Base-by-base conservation (phyloP, 2,329 filamentous ascomycete species). In the Diaporthe australafricana region DNA sequence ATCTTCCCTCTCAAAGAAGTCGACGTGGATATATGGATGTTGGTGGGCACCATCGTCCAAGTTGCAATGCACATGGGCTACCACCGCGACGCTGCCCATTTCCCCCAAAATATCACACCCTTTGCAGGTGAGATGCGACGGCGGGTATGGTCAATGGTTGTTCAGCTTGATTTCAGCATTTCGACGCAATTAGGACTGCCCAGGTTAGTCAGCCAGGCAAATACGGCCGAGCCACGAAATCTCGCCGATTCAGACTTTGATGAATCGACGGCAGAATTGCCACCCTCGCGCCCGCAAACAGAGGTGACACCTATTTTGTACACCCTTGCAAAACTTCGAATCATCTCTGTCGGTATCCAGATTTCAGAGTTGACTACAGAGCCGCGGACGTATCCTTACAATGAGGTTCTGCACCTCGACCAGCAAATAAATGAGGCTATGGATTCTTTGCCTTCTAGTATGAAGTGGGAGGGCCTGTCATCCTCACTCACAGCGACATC, bases 61-160 rank as follows among this genome's bases (percentile, higher is more conserved):
- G 63, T 84, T 0, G 79, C 79, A 40, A 76, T 84, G 72, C 80
- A 79, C 6, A 83, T 83, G 81, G 83, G 82, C 0, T 84, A 84
- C 68, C 84, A 87, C 70, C 78, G 84, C 32, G 85, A 87, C 71
- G 78, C 83, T 1, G 77, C 75, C 20, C 79, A 84, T 69, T 86
- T 84, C 70, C 77, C 81, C 0, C 5, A 62, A 25, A 78, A 77
- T n/a, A 80, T 87, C 27, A 79, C 81, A 0, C 77, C 80, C 0
- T 84, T 85, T 65, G 77, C 82, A n/a, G 82, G 83, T 9, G 85
- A 87, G 74, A 84, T 87, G 80, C 76, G 85, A 40, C 80, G 85
- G 22, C 79, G 85, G 11, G 72, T 82, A 0, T 87, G 85, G 85
- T 76, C 79, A 22, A 77, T 80, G 20, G 78, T 86, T 1, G 78